Conservation (phyloP, 306 rosid genomes). For the Quercus berberidifolia region DNA sequence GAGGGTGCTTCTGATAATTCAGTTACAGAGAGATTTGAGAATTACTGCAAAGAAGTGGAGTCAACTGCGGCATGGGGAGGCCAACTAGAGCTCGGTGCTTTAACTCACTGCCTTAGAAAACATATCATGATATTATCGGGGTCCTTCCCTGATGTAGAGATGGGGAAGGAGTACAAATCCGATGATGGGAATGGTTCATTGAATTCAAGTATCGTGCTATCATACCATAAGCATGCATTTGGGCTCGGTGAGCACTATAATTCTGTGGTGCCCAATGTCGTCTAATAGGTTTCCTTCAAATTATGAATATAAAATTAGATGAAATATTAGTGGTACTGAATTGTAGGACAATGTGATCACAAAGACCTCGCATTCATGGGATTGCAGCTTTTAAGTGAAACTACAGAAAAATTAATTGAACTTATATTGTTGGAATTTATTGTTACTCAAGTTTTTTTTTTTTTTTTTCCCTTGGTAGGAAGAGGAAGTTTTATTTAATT, state of each 20-base stretch:
- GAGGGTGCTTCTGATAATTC: slow-evolving; percentile 52
- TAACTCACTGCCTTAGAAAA: slow-evolving; percentile 75
- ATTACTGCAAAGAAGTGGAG: slow-evolving; percentile 81
- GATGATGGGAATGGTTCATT: slow-evolving; percentile 23
- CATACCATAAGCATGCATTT: slow-evolving; percentile 91
- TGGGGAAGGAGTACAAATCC: slow-evolving; percentile 87
- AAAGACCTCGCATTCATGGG: background rate
- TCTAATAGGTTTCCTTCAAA: slow-evolving; percentile 19
- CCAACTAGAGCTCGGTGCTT: slow-evolving; percentile 90
- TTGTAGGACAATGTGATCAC: background rate
- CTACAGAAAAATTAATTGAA: background rate
- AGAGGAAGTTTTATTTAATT: too few species aligned
- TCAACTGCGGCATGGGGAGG: slow-evolving; percentile 98
- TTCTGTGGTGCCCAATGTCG: slow-evolving; percentile 64
- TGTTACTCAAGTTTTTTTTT: too few species aligned
- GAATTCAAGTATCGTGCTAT: slow-evolving; percentile 59
- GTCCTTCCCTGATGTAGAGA: slow-evolving; percentile 96
- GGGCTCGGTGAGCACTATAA: slow-evolving; percentile 97
- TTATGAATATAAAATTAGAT: background rate
- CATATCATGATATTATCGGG: slow-evolving; percentile 87
- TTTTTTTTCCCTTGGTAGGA: too few species aligned
- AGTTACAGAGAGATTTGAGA: slow-evolving; percentile 58
- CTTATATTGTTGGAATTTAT: background rate
- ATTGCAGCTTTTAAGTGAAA: background rate
- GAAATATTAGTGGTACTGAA: background rate